Evolutionary conservation across 2,329 filamentous ascomycete genomes (phyloP).

Genomic region (Teratosphaeria nubilosa): DNA sequence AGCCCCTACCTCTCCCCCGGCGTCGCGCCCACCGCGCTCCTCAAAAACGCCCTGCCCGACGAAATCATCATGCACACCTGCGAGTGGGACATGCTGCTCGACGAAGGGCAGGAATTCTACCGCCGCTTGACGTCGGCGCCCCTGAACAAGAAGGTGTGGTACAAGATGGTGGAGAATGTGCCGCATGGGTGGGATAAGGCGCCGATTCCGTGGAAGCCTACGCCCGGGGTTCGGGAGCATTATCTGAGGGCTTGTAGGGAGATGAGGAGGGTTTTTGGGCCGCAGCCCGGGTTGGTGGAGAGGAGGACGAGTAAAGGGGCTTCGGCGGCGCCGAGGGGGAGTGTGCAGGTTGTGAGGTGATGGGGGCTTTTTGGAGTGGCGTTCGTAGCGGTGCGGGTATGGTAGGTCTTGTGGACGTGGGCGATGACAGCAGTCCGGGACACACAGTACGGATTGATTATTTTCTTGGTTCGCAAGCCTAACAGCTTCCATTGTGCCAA

Average conservation of each 20-base stretch:
- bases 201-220: conserved; percentile 48
- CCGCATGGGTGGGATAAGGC: conserved; percentile 59
- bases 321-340: conserved; percentile 14
- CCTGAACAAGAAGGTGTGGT: conserved; percentile 45
- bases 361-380: neutral
- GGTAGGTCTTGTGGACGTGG: no score
- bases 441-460: no score
- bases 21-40: conserved; percentile 43
- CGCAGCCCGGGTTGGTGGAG: conserved; percentile 3
- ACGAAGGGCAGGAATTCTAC: conserved; percentile 52
- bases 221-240: conserved; percentile 41
- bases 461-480: no score
- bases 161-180: conserved; percentile 49
- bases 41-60: conserved; percentile 45
- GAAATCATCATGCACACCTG: conserved; percentile 53
- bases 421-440: no score
- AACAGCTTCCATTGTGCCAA: no score
- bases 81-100: conserved; percentile 58
- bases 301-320: conserved; percentile 3
- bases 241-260: conserved; percentile 46
- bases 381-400: neutral
- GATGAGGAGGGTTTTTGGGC: conserved; percentile 37
- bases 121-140: conserved; percentile 39
- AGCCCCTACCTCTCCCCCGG: conserved; percentile 52
- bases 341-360: conserved; percentile 12